These are phyloP conservation scores for Pyrenophora seminiperda DNA, from an alignment of 2,329 filamentous ascomycete genomes.

Conservation along the genomic window DNA sequence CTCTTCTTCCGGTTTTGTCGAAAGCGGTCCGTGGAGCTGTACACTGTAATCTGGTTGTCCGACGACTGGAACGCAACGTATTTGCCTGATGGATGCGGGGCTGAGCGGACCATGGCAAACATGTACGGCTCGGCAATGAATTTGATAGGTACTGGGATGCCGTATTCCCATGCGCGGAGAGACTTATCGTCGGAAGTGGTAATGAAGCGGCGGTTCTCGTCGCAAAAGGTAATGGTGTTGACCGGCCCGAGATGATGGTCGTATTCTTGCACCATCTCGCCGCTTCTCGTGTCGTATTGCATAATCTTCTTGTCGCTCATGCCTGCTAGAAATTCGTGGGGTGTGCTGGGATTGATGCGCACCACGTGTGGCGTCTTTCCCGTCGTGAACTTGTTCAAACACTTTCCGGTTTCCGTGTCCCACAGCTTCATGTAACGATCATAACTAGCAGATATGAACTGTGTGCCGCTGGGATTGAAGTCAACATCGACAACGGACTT, in stretches of 20 bases:
- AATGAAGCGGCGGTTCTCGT: slow-evolving; percentile 93
- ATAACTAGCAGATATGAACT: slow-evolving; percentile 89
- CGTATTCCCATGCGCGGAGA: slow-evolving; percentile 96
- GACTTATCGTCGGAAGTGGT: slow-evolving; percentile 98
- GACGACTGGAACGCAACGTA: slow-evolving; percentile 92
- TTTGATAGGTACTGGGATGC: slow-evolving; percentile 97
- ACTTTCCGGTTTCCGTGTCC: slow-evolving; percentile 95
- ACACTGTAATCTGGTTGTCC: slow-evolving; percentile 97
- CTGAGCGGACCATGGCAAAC: slow-evolving; percentile 90
- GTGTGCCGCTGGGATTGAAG: slow-evolving; percentile 80
- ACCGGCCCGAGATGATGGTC: slow-evolving; percentile 97
- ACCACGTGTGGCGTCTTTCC: slow-evolving; percentile 96
- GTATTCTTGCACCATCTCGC: slow-evolving; percentile 91
- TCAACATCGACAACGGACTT: slow-evolving; percentile 89
- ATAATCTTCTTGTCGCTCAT: slow-evolving; percentile 99
- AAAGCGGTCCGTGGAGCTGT: slow-evolving; percentile 93
- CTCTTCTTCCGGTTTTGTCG: slow-evolving; percentile 96
- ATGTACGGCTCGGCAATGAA: slow-evolving; percentile 98
- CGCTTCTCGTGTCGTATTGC: slow-evolving; percentile 87
- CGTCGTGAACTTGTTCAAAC: slow-evolving; percentile 84
- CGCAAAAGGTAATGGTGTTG: slow-evolving; percentile 96
- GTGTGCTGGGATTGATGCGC: slow-evolving; percentile 84
- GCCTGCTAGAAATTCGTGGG: slow-evolving; percentile 90
- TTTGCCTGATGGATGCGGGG: slow-evolving; percentile 85
- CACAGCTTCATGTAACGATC: slow-evolving; percentile 97